Evolutionary conservation across 75 land plant species (phyloP), one percentile per base, ranked within the genome.

Genomic region (Pinus taeda): DNA sequence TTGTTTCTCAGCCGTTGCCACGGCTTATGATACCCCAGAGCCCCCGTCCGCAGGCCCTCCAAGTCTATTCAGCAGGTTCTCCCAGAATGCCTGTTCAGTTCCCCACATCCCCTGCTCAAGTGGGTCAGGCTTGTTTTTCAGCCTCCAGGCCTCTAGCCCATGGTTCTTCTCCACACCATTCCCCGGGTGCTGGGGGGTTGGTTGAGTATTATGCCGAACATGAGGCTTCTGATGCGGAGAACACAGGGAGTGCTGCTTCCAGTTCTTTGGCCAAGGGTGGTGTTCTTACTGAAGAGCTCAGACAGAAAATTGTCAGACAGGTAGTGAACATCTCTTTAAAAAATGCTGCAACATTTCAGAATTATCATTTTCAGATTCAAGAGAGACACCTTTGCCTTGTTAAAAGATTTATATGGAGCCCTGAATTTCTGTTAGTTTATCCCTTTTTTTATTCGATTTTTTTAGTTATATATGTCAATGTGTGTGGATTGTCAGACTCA

Each of bases 281-380:
- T 69, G 3, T 42, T 45, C 72, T 69, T 45, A 69, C 49, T n/a
- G 72, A 69, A 69, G 72, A 69, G 36, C 72, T 69, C 53, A 69
- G 72, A 45, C 72, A 69, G 72, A 69, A 69, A 39, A 69, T 69
- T 69, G 72, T 69, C 36, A 69, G 49, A 69, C 72, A 69, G 72
- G 72, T 69, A 69, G n/a, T 18, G n/a, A 12, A 14, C 72, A 7
- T 17, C n/a, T 69, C 20, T 39, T 69, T 69, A 55, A 65, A 15
- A 65, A 65, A 30, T 36, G 4, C 9, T 30, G 6, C 15, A 45
- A 7, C 53, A 7, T 8, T 39, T 45, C 53, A 49, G 55, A 49
- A 49, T 49, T 49, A 49, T 49, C 1, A 9, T 49, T 49, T 49
- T 9, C 11, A 49, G 55, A 8, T 49, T 49, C 55, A 49, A 49